Base-by-base conservation (phyloP, 192 early-diverging fungal species). In the Radiomyces spectabilis region DNA sequence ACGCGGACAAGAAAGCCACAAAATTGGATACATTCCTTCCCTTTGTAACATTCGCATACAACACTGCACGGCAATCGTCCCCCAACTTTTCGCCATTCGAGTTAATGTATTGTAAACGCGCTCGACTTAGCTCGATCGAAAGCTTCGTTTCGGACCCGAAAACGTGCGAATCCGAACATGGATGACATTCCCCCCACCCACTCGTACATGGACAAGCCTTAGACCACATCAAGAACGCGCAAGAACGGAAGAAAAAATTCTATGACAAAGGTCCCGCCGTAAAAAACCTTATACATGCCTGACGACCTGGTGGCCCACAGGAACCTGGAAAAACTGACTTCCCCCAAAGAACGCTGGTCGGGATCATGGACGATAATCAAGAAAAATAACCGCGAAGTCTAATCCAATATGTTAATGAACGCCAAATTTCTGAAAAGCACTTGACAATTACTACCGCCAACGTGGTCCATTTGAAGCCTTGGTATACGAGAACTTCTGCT, bases 11-110 rank as follows among this genome's bases (percentile, higher is more conserved):
- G 4, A 16, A 53, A 19, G 10, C 22, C 0, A 30, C 7, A 7
- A 16, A 5, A 3, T 42, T 38, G 51, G 51, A 41, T 16, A 30
- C 0, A 1, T 26, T 19, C 12, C 12, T 53, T 5, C 51, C 7
- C 1, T 53, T 41, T 18, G 12, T 53, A 1, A 53, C 51, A 15
- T 53, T 53, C 42, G 51, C 39, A 3, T 53, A 53, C 21, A 53
- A 53, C 38, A 53, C 51, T 0, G 51, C 51, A 2, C 32, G 42
- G 32, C 51, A 53, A 15, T 26, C 27, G 9, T 25, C 39, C 15
- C 29, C 51, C 0, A 16, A 41, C 31, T 53, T 30, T 16, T 27
- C 51, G 7, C 51, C 51, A 3, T 53, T 42, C 16, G 3, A 41
- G 16, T n/a, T 41, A 4, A 53, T 53, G 51, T 53, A 31, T 53